Evolutionary conservation across 345 rosid genomes (phyloP).

Genomic region (Garcia nutans): DNA sequence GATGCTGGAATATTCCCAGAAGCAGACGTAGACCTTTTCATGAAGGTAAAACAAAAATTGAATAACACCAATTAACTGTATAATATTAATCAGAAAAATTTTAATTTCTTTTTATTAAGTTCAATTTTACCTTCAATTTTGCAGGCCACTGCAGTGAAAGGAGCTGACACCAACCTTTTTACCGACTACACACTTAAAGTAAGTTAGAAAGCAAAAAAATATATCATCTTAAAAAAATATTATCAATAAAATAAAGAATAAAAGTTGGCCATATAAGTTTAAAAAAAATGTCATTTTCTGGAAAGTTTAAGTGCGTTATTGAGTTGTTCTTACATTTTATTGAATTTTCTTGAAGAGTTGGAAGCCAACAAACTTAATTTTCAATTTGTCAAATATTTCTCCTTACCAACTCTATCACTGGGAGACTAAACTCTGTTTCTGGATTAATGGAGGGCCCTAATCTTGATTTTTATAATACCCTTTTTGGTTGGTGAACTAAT

Average conservation of each 20-base stretch:
- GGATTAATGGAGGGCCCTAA: too few relatives aligned
- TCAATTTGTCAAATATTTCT: conserved; percentile 9
- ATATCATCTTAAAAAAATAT: too few relatives aligned
- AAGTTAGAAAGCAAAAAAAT: too few relatives aligned
- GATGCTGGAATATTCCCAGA: conserved; percentile 84
- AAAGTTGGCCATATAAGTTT: too few relatives aligned
- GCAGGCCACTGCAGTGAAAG: conserved; percentile 75
- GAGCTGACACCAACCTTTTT: conserved; percentile 73
- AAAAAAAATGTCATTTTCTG: too few relatives aligned
- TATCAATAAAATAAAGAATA: too few relatives aligned
- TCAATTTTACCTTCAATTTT: not conserved
- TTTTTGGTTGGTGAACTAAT: conserved; percentile 9
- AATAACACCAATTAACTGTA: not conserved
- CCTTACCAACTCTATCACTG: not conserved
- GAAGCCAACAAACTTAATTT: not conserved
- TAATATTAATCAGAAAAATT: not conserved
- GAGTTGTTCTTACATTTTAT: not conserved
- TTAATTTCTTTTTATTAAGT: not conserved
- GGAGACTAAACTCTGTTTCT: too few relatives aligned
- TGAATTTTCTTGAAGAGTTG: not conserved
- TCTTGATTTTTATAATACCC: not conserved
- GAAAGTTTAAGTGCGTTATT: not conserved
- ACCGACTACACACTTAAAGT: conserved; percentile 93
- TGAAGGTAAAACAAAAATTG: conserved; percentile 52
- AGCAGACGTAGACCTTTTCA: conserved; percentile 90